phyloP scores from a whole-genome alignment of 129 eudicot species.

The Chrysanthemum seticuspe region DNA sequence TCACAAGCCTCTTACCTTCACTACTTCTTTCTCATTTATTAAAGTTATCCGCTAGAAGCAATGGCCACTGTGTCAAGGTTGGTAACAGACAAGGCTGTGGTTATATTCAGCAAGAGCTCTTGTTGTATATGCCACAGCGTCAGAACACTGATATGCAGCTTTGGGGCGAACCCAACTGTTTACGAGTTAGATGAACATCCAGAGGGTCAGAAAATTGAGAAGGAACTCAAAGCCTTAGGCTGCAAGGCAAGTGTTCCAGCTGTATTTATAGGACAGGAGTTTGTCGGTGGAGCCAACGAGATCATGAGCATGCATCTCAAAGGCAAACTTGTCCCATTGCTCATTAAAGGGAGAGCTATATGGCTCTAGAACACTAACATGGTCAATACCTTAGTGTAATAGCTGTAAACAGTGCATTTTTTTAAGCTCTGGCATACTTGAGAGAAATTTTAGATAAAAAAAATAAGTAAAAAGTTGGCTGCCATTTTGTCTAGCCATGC shows the following conservation, averaged over 20 bases:
- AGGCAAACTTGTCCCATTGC: slow-evolving; percentile 57
- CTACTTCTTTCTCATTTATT: background rate
- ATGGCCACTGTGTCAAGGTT: slow-evolving; percentile 35
- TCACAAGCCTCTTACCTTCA: background rate
- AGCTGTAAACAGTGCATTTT: slow-evolving; percentile 18
- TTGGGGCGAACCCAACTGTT: slow-evolving; percentile 64
- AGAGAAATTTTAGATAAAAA: slow-evolving; percentile 1
- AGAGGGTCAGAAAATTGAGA: slow-evolving; percentile 51
- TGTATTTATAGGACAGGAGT: slow-evolving; percentile 52
- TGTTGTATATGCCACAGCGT: background rate
- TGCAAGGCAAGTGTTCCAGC: slow-evolving; percentile 47
- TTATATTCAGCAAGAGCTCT: slow-evolving; percentile 3
- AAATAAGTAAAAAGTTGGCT: slow-evolving; percentile 11
- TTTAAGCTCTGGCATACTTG: slow-evolving; percentile 6
- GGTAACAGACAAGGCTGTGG: background rate
- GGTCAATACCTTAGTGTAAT: background rate
- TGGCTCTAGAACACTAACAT: slow-evolving; percentile 27
- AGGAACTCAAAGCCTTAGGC: slow-evolving; percentile 46
- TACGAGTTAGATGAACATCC: slow-evolving; percentile 57
- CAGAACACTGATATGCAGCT: slow-evolving; percentile 40
- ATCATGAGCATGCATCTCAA: slow-evolving; percentile 52
- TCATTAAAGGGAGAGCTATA: slow-evolving; percentile 55
- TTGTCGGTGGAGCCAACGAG: slow-evolving; percentile 50
- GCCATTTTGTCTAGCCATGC: slow-evolving; percentile 23
- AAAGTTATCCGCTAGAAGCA: background rate